Base-by-base conservation (phyloP, 345 rosid genomes). In the Schrenkiella parvula region DNA sequence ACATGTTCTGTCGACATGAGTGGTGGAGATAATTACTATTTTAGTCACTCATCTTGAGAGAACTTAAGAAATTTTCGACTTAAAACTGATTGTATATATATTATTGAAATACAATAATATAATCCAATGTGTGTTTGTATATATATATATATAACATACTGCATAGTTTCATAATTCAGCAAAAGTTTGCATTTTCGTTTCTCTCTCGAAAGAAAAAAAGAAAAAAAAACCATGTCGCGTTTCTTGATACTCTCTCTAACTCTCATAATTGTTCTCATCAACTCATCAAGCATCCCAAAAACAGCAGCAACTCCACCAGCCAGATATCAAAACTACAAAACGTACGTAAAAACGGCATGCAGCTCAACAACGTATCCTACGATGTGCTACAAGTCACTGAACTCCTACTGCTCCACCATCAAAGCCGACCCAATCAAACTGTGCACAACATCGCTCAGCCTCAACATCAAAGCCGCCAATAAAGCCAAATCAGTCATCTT, bases 371-470 rank as follows among this genome's bases (percentile, higher is more conserved):
- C 81, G 19, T 89, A 84, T 60, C 88, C 95, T 5, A 22, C 53
- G 7, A 61, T 78, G 15, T 92, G 98, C 76, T 79, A 82, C 82
- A 71, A 29, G 17, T 62, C 71, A 8, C 87, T 92, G 51, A 79
- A 84, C 64, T 34, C 88, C 2, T 83, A 82, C 65, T 74, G 82
- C 19, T 59, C 87, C 23, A 41, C 74, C 31, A 78, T 92, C 52
- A 69, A 87, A 61, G 71, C 91, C 38, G 66, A 84, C 32, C 83
- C 87, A 7, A 42, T 78, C 63, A 88, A 73, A 52, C 92, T 92
- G 22, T 83, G 90, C 81, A 66, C 63, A 66, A 64, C 83, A 3
- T 78, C 91, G 2, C 78, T 92, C 18, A 41, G 17, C 43, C 57
- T 88, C 43, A 86, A 86, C 71, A 55, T 87, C 11, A 60, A 75